Conservation (phyloP, 2,329 filamentous ascomycete species). For the Dactylellina leptospora region DNA sequence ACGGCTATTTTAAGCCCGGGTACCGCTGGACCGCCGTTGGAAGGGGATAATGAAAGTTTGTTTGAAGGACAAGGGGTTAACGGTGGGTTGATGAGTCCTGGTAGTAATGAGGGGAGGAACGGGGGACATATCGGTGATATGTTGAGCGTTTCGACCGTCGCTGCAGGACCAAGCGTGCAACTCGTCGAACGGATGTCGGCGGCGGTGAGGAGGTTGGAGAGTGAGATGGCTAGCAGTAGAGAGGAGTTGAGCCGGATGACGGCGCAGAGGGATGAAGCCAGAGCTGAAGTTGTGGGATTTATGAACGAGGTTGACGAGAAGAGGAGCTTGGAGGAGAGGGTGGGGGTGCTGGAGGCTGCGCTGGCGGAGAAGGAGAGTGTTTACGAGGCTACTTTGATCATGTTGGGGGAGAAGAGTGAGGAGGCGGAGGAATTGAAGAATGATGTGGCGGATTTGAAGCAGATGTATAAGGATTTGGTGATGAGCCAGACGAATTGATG, state of each 20-base stretch:
- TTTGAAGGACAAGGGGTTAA: conserved; percentile 64
- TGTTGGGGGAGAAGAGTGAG: conserved; percentile 97
- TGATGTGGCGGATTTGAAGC: conserved; percentile 92
- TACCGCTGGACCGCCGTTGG: not conserved
- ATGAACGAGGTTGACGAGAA: conserved; percentile 86
- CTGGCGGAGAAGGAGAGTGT: conserved; percentile 75
- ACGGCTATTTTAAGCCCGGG: conserved; percentile 56
- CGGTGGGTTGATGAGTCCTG: conserved; percentile 70
- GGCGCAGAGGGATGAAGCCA: conserved; percentile 87
- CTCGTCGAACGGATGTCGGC: conserved; percentile 96
- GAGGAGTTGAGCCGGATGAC: conserved; percentile 84
- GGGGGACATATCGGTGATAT: conserved; percentile 67
- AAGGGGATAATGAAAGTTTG: conserved; percentile 63
- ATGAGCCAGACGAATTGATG: conserved; percentile 74
- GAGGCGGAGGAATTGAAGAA: conserved; percentile 86
- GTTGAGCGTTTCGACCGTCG: conserved; percentile 86
- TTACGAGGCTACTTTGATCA: conserved; percentile 90
- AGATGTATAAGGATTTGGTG: conserved; percentile 92
- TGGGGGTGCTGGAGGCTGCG: conserved; percentile 73
- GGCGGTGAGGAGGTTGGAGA: conserved; percentile 87
- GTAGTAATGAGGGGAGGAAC: conserved; percentile 69
- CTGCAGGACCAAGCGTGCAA: conserved; percentile 90
- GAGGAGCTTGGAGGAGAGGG: conserved; percentile 68
- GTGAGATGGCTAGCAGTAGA: conserved; percentile 85
- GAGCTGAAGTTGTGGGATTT: conserved; percentile 86